Evolutionary conservation across 1,284 basidiomycete species (phyloP).

Genomic region (Rhodotorula sp.): DNA sequence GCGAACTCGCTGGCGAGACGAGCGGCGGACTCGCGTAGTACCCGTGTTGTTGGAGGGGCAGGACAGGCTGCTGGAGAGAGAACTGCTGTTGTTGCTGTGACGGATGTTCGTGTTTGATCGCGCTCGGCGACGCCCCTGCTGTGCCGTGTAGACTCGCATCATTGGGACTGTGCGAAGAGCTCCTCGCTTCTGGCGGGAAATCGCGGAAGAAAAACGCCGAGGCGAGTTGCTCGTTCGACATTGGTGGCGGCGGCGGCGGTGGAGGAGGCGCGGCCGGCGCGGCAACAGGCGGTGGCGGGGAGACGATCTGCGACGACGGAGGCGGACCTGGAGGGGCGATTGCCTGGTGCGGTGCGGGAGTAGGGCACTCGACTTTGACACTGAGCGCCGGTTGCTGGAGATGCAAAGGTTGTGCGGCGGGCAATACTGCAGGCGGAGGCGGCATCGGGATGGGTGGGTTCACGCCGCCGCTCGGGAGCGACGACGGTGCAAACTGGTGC

Average conservation of each 20-base stretch:
- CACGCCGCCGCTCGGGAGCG: no score
- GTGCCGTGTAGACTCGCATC: background rate
- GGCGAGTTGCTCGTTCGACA: slow-evolving; percentile 16
- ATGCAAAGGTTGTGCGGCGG: no score
- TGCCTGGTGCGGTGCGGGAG: no score
- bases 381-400: no score
- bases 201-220: slow-evolving; percentile 26
- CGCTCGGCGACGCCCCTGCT: background rate
- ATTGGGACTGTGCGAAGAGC: background rate
- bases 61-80: background rate
- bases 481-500: no score
- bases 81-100: background rate
- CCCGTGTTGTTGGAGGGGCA: background rate
- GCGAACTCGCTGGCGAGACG: background rate
- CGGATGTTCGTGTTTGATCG: background rate
- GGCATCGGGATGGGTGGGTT: no score
- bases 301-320: no score
- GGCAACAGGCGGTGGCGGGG: background rate
- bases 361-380: no score
- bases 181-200: slow-evolving; percentile 8
- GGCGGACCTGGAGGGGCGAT: background rate
- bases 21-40: background rate
- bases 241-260: background rate
- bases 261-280: background rate
- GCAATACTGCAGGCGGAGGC: no score